Evolutionary conservation across 371 early-diverging fungal genomes (phyloP), one percentile per base, ranked within the genome.

Genomic region (Mucor saturninus): DNA sequence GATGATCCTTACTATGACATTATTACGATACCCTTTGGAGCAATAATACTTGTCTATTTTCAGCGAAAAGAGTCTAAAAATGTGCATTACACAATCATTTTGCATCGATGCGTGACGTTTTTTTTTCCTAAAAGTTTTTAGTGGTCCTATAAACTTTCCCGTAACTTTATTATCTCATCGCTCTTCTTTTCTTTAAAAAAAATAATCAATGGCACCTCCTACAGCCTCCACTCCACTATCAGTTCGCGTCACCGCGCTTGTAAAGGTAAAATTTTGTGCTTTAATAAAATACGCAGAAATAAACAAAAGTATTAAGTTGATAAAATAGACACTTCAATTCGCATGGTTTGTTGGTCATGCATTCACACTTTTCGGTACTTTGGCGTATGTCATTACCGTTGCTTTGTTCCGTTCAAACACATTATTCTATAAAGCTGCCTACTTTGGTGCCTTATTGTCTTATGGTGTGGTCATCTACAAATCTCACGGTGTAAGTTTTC

Each of bases 401-500:
- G 43, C 76, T 26, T 62, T 68, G 13, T 73, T 81, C 64, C 66
- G 79, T 56, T 53, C 71, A 56, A 56, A 67, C 32, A 52, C 69
- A 29, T 59, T 56, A 26, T 61, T 69, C 57, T 93, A 93, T 67
- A 73, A 69, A 45, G 69, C 79, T 55, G 92, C 92, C 13, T 87
- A 84, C 48, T 63, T 87, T 65, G 93, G 95, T 8, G 90, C 93
- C 5, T 59, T 92, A 7, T 56, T 90, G 32, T 88, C 90, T 48
- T 96, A 96, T 72, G 89, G 89, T 49, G 92, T 96, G 32, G 93
- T 95, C 54, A 84, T 94, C 56, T 93, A 91, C 84, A 94, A 93
- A 70, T 86, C 92, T 10, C 90, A 91, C 71, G 90, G 90, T 60
- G 91, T 91, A 84, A 83, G 86, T 75, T 42, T 43, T 54, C 30